These are phyloP conservation scores for Alternaria arborescens DNA, from an alignment of 2,329 filamentous ascomycete genomes.

Conservation along the genomic window DNA sequence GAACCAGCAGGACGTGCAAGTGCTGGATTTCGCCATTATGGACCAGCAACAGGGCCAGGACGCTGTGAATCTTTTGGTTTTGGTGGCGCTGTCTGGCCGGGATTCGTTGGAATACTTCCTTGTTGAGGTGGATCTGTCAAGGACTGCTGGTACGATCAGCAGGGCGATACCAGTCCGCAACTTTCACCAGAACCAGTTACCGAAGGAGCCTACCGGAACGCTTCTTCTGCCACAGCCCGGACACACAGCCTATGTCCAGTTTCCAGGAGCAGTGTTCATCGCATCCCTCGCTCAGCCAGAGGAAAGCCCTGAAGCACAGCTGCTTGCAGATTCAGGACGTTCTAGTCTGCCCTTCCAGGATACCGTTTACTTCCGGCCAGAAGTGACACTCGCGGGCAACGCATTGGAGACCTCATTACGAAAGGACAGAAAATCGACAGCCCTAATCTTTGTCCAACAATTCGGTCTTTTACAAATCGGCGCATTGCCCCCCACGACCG, in stretches of 20 bases:
- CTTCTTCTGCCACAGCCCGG: slow-evolving; percentile 81
- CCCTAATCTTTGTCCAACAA: slow-evolving; percentile 64
- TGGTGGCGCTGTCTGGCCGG: slow-evolving; percentile 44
- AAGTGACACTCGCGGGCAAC: slow-evolving; percentile 60
- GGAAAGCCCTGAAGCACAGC: slow-evolving; percentile 78
- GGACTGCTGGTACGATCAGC: slow-evolving; percentile 64
- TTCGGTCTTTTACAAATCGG: slow-evolving; percentile 66
- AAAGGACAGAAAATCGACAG: slow-evolving; percentile 51
- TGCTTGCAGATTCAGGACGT: slow-evolving; percentile 59
- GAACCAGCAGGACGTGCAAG: slow-evolving; percentile 68
- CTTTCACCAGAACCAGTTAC: slow-evolving; percentile 54
- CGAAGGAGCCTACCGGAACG: slow-evolving; percentile 51
- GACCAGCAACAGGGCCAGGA: slow-evolving; percentile 48
- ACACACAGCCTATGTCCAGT: slow-evolving; percentile 82
- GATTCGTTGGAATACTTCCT: slow-evolving; percentile 70
- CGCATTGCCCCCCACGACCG: slow-evolving; percentile 66
- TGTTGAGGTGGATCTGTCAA: slow-evolving; percentile 72
- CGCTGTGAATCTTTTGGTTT: slow-evolving; percentile 37
- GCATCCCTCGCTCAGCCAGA: slow-evolving; percentile 74
- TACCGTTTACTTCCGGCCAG: slow-evolving; percentile 76
- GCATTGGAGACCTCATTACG: slow-evolving; percentile 56
- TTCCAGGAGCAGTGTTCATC: slow-evolving; percentile 79
- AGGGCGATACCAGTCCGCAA: slow-evolving; percentile 72
- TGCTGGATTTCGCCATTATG: slow-evolving; percentile 82
- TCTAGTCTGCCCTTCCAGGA: slow-evolving; percentile 76